These are phyloP conservation scores for Glycine tomentella DNA, from an alignment of 306 rosid species.

Conservation along the genomic window DNA sequence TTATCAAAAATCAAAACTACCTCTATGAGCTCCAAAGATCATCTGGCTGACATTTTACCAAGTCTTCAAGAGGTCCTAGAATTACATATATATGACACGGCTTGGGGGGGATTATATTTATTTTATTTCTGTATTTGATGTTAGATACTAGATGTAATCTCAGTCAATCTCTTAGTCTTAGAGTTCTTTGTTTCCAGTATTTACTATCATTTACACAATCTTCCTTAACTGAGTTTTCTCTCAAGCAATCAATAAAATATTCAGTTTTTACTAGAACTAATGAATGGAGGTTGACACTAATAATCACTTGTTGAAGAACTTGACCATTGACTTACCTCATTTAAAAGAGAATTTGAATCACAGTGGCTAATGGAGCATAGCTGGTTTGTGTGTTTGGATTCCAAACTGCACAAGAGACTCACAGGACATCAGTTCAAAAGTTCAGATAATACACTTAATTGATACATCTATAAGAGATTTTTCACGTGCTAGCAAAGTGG, in stretches of 20 bases:
- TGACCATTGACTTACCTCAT: slow-evolving; percentile 70
- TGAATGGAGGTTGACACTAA: slow-evolving; percentile 6
- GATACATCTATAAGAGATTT: slow-evolving; percentile 11
- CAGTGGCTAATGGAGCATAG: slow-evolving; percentile 97
- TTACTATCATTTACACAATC: not conserved
- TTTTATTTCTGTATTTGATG: no score
- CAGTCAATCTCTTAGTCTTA: not conserved
- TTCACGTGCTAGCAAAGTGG: slow-evolving; percentile 24
- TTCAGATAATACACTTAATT: slow-evolving; percentile 31
- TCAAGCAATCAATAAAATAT: not conserved
- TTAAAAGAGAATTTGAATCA: slow-evolving; percentile 89
- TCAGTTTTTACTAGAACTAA: slow-evolving; percentile 7
- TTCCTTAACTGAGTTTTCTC: not conserved
- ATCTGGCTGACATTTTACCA: no score
- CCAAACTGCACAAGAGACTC: slow-evolving; percentile 63
- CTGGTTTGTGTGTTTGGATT: slow-evolving; percentile 84
- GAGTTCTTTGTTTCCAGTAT: not conserved
- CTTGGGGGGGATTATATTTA: no score
- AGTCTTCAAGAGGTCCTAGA: no score
- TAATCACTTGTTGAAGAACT: slow-evolving; percentile 32
- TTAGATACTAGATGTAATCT: not conserved
- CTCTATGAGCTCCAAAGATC: no score
- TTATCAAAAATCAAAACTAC: no score
- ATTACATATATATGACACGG: no score
- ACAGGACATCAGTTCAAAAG: slow-evolving; percentile 40